Evolutionary conservation across 805 yeast species (phyloP).

Genomic region (Lachancea fermentati): DNA sequence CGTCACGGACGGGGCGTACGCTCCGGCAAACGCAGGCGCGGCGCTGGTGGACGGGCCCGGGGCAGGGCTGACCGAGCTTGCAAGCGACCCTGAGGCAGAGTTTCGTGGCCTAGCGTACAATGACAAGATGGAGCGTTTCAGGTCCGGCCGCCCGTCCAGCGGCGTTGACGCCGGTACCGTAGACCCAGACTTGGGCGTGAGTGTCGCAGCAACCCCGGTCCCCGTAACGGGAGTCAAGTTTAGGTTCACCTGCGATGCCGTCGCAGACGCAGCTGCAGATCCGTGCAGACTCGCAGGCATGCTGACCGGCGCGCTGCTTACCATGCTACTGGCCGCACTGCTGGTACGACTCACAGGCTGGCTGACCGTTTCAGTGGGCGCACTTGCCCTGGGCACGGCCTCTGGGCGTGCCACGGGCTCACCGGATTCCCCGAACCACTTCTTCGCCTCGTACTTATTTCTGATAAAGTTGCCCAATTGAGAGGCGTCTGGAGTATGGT

Average conservation of each 20-base stretch:
- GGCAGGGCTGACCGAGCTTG: conserved; percentile 40
- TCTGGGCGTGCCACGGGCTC: conserved; percentile 11
- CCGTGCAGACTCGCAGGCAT: conserved; percentile 3
- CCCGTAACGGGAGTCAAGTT: conserved; percentile 6
- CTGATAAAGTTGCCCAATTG: conserved; percentile 86
- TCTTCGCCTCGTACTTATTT: conserved; percentile 85
- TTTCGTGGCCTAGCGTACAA: conserved; percentile 60
- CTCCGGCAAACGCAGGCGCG: conserved; percentile 5
- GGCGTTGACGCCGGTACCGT: conserved; percentile 49
- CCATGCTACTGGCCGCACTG: conserved; percentile 1
- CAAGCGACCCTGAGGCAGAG: conserved; percentile 19
- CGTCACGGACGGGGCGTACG: conserved; percentile 12
- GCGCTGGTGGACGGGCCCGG: conserved; percentile 9
- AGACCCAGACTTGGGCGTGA: conserved; percentile 27
- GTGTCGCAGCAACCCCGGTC: conserved; percentile 49
- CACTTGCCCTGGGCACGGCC: neutral
- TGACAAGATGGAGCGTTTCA: conserved; percentile 87
- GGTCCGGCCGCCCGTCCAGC: conserved; percentile 55
- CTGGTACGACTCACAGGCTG: neutral
- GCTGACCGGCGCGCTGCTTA: conserved; percentile 9
- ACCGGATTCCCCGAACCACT: conserved; percentile 56
- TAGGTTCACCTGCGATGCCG: conserved; percentile 10
- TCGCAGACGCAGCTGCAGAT: conserved; percentile 1
- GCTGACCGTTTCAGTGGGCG: conserved; percentile 14
- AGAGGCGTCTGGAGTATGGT: conserved; percentile 72